Percentiles rank a stretch among this genome's conserved stretches.
These are phyloP conservation scores for Phylloporus sp. DNA, from an alignment of 768 basidiomycete species.

Conservation along the genomic window DNA sequence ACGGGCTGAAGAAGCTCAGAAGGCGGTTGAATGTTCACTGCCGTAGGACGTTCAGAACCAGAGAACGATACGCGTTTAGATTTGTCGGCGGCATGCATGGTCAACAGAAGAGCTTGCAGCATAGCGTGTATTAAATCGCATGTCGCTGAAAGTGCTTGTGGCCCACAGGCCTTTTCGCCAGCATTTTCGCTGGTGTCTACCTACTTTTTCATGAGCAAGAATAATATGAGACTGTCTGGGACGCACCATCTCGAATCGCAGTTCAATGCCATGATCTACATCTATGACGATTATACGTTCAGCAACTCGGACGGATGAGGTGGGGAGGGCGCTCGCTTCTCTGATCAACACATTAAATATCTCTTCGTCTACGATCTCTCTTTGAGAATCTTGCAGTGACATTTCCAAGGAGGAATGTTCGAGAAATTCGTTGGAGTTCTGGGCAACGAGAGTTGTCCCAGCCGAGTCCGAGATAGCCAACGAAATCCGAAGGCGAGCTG, in stretches of 20 bases:
- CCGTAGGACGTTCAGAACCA: slow-evolving; percentile 23
- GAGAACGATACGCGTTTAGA: slow-evolving; percentile 33
- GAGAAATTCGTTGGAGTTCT: slow-evolving; percentile 34
- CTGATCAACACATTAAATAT: slow-evolving; percentile 69
- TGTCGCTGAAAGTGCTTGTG: slow-evolving; percentile 28
- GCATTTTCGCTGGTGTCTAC: slow-evolving; percentile 29
- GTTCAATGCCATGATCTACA: slow-evolving; percentile 64
- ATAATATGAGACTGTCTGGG: not conserved
- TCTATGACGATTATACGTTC: slow-evolving; percentile 76
- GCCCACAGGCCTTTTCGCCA: slow-evolving; percentile 6
- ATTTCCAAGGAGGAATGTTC: slow-evolving; percentile 44
- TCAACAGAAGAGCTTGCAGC: slow-evolving; percentile 62
- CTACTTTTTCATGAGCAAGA: slow-evolving; percentile 23
- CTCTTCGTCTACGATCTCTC: slow-evolving; percentile 76
- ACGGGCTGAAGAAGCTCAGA: slow-evolving; percentile 66
- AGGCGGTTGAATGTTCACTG: slow-evolving; percentile 14
- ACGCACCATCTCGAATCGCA: slow-evolving; percentile 71
- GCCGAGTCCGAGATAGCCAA: slow-evolving; percentile 35
- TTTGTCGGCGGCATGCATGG: slow-evolving; percentile 52
- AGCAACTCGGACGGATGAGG: slow-evolving; percentile 72
- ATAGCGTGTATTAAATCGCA: slow-evolving; percentile 69
- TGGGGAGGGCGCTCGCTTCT: slow-evolving; percentile 74
- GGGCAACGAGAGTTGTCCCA: slow-evolving; percentile 32
- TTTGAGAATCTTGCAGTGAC: slow-evolving; percentile 56
- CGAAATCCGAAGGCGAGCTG: slow-evolving; percentile 59